Evolutionary conservation across 129 eudicot genomes (phyloP), one percentile per base, ranked within the genome.

Genomic region (Helichrysum umbraculigerum): DNA sequence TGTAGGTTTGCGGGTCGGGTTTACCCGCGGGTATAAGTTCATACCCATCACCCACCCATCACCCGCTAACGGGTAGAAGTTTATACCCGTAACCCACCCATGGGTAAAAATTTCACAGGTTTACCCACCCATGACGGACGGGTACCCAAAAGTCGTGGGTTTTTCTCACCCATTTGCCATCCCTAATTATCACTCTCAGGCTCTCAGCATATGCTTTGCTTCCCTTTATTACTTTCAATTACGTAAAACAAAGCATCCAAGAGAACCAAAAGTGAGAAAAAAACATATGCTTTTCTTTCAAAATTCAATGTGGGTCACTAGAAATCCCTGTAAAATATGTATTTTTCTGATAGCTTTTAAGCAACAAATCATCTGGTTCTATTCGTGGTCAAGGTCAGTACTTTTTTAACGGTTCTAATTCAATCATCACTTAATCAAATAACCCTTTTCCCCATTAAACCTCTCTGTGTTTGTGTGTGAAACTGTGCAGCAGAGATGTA

Each of bases 261-360:
- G 6, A 33, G 17, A 57, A 22, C 10, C 11, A 29, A 69, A 67
- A 57, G 51, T 34, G 68, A 1, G 69, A 81, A 81, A 37, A 63
- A 69, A 58, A 77, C 83, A 79, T 75, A 83, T 83, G 81, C 87
- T 65, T 83, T 79, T 28, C 78, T 75, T 79, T 64, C 28, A 68
- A 39, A 83, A 33, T 74, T 71, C 77, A 25, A 37, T 64, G 80
- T 75, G 76, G 78, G 83, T 79, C 83, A 70, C 63, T 72, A 25
- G n/a, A 77, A 58, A 75, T 75, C 81, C 63, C 75, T 80, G 71
- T 80, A 67, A 78, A 63, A 75, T 79, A 74, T 79, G 83, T 65
- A 69, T 79, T 79, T 68, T 83, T 60, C 74, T 76, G 3, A 33
- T 28, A 72, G 82, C 72, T 56, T 77, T 51, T 82, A 60, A 77